Conservation (phyloP, 2,329 filamentous ascomycete species). For the Teratosphaeria zuluensis region DNA sequence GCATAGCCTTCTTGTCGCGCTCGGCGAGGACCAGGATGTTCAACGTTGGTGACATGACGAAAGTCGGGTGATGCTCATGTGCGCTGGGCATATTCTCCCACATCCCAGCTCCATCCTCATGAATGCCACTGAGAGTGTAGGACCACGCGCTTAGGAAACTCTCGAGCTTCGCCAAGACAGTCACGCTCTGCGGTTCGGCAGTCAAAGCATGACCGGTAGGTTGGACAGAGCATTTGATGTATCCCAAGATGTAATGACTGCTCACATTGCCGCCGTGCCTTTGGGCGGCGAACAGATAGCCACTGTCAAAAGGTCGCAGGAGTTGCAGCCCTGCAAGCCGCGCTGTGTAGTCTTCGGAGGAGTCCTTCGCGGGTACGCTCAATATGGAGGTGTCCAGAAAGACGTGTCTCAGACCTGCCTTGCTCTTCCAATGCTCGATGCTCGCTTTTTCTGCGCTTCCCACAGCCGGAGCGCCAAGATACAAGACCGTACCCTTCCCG, state of each 20-base stretch:
- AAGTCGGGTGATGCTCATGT: slow-evolving; percentile 23
- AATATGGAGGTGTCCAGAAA: slow-evolving; percentile 20
- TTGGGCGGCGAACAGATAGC: slow-evolving; percentile 23
- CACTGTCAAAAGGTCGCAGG: slow-evolving; percentile 17
- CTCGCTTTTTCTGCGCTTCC: slow-evolving; percentile 4
- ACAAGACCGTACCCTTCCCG: slow-evolving; percentile 25
- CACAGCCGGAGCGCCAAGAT: slow-evolving; percentile 22
- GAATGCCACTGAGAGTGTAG: slow-evolving; percentile 15
- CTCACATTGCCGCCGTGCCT: slow-evolving; percentile 19
- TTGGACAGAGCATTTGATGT: slow-evolving; percentile 12
- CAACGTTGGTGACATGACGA: slow-evolving; percentile 13
- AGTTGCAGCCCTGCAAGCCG: slow-evolving; percentile 23
- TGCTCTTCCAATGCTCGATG: slow-evolving; percentile 26
- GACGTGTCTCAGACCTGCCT: slow-evolving; percentile 19
- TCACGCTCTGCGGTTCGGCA: slow-evolving; percentile 15
- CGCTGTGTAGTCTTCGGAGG: slow-evolving; percentile 3
- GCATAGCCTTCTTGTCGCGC: slow-evolving; percentile 20
- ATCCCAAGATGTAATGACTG: slow-evolving; percentile 21
- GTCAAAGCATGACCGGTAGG: slow-evolving; percentile 7
- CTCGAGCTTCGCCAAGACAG: slow-evolving; percentile 19
- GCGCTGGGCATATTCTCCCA: slow-evolving; percentile 25
- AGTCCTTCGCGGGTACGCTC: not conserved
- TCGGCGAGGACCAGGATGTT: slow-evolving; percentile 22
- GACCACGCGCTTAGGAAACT: slow-evolving; percentile 22
- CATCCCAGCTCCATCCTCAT: slow-evolving; percentile 15